Evolutionary conservation across 495 filamentous ascomycete genomes (phyloP).

Genomic region (Thermochaetoides thermophila): DNA sequence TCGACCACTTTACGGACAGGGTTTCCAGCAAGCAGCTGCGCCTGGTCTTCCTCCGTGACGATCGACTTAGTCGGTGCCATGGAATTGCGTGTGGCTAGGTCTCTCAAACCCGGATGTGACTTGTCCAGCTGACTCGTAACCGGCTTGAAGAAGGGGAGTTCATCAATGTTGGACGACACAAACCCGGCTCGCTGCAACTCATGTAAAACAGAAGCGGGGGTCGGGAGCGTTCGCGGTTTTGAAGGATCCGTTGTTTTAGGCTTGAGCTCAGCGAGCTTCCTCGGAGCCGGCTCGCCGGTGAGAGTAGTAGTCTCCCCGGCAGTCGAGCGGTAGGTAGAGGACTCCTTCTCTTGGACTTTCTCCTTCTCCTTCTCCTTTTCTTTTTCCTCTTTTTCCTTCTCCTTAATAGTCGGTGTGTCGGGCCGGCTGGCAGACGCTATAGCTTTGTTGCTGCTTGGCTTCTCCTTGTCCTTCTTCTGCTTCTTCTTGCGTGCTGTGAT

Average conservation of each 20-base stretch:
- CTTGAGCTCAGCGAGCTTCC: conserved; percentile 5
- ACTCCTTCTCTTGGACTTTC: conserved; percentile 17
- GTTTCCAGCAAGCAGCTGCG: conserved; percentile 30
- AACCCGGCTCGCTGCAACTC: conserved; percentile 16
- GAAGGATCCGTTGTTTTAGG: conserved; percentile 4
- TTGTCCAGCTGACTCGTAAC: conserved; percentile 8
- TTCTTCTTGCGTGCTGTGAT: conserved; percentile 86
- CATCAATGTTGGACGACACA: conserved; percentile 12
- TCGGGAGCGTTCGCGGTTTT: conserved; percentile 16
- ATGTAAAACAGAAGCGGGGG: conserved; percentile 20
- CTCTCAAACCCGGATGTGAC: conserved; percentile 2
- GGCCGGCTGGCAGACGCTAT: conserved; percentile 27
- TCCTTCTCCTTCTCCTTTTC: conserved; percentile 20
- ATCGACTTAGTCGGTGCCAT: conserved; percentile 29
- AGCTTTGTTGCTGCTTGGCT: conserved; percentile 12
- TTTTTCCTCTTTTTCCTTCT: conserved; percentile 17
- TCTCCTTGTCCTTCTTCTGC: conserved; percentile 56
- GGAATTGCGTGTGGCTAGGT: conserved; percentile 6
- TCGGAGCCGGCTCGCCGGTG: conserved; percentile 13
- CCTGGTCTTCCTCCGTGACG: conserved; percentile 37
- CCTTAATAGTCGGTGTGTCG: conserved; percentile 10
- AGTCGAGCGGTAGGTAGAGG: conserved; percentile 18
- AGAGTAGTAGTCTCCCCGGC: conserved; percentile 20
- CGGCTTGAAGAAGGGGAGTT: conserved; percentile 24
- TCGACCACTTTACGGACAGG: conserved; percentile 36